These are phyloP conservation scores for Fusarium sp. DNA, from an alignment of 2,329 filamentous ascomycete species.

Conservation along the genomic window DNA sequence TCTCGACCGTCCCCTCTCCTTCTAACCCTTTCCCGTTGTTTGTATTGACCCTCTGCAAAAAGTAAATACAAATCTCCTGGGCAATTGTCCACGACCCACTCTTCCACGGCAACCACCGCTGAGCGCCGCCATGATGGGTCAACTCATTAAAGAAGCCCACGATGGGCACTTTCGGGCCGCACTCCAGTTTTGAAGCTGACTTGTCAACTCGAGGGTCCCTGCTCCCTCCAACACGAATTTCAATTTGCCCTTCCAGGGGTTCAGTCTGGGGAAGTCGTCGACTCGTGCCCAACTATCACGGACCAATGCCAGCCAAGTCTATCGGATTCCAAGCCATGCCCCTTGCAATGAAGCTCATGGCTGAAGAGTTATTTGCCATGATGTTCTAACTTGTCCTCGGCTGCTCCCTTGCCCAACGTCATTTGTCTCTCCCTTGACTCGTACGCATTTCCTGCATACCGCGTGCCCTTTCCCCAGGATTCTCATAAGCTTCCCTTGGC, in stretches of 20 bases:
- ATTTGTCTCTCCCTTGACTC: background rate
- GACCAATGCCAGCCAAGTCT: background rate
- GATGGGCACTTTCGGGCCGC: constrained; percentile 28
- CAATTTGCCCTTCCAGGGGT: constrained; percentile 33
- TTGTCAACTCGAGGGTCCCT: constrained; percentile 27
- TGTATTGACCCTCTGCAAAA: constrained; percentile 36
- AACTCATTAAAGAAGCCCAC: constrained; percentile 39
- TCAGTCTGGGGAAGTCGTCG: constrained; percentile 28
- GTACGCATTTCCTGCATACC: constrained; percentile 25
- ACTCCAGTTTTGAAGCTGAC: constrained; percentile 24
- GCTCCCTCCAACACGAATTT: constrained; percentile 15
- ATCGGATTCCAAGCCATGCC: constrained; percentile 2
- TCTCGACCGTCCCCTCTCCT: constrained; percentile 16
- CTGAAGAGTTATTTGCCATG: constrained; percentile 6
- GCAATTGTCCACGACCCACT: constrained; percentile 37
- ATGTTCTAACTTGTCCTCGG: background rate
- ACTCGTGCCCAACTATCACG: constrained; percentile 12
- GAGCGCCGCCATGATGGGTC: constrained; percentile 34
- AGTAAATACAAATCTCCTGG: constrained; percentile 38
- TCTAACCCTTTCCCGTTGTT: constrained; percentile 36
- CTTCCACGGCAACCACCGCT: constrained; percentile 44
- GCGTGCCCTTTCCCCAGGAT: constrained; percentile 37
- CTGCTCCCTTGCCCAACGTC: background rate
- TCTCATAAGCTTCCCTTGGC: constrained; percentile 20
- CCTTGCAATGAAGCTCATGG: constrained; percentile 24